A percentile compares a stretch with the other conserved stretches of the same genome.
Evolutionary conservation across 1,284 basidiomycete genomes (phyloP).

Genomic region (Malassezia obtusa): DNA sequence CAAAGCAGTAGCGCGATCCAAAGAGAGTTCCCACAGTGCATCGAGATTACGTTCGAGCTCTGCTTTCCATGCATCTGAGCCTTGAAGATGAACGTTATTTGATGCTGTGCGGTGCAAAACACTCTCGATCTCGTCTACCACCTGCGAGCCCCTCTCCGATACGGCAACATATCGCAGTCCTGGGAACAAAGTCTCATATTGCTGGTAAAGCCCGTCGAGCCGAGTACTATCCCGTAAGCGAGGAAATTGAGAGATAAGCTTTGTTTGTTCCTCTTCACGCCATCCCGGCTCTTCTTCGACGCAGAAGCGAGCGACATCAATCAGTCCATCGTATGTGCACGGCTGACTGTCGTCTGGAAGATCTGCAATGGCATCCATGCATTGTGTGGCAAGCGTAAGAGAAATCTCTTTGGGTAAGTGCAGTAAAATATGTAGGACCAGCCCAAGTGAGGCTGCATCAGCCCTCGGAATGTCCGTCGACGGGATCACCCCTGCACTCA

Average conservation of each 20-base stretch:
- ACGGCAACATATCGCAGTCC: constrained; percentile 42
- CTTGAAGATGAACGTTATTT: constrained; percentile 12
- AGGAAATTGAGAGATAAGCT: neutral
- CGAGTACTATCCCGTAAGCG: neutral
- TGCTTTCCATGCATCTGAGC: constrained; percentile 25
- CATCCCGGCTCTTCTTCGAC: constrained; percentile 46
- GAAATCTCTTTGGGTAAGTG: constrained; percentile 21
- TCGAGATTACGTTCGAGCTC: constrained; percentile 38
- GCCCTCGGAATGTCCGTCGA: constrained; percentile 26
- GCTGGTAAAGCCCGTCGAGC: constrained; percentile 22
- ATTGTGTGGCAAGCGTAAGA: constrained; percentile 23
- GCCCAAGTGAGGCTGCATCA: constrained; percentile 24
- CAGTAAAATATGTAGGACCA: constrained; percentile 27
- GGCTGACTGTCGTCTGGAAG: constrained; percentile 36
- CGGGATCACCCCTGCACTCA: constrained; percentile 6
- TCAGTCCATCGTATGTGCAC: constrained; percentile 38
- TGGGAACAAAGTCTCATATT: constrained; percentile 40
- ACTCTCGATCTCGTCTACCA: constrained; percentile 26
- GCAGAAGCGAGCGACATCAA: constrained; percentile 45
- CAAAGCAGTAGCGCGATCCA: constrained; percentile 27
- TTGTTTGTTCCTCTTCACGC: constrained; percentile 4
- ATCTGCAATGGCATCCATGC: constrained; percentile 32
- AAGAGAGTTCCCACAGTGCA: constrained; percentile 40
- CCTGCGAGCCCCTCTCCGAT: constrained; percentile 52
- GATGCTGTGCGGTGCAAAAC: constrained; percentile 15